Base-by-base conservation (phyloP, 805 yeast species). In the Millerozyma miso region DNA sequence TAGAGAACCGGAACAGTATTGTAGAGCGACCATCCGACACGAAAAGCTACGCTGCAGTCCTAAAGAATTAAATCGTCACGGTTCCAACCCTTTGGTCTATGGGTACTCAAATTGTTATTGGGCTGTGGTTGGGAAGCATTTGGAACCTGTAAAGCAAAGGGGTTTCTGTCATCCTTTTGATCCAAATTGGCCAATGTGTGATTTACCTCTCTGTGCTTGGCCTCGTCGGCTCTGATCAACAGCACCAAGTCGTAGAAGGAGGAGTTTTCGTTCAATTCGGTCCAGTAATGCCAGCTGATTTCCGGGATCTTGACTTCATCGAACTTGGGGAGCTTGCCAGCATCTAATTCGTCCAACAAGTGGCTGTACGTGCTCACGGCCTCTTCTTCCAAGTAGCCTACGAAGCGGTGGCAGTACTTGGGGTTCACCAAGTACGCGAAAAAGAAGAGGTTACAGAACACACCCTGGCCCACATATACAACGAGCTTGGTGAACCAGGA, bases 141-240 rank as follows among this genome's bases (percentile, higher is more conserved):
- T 26, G 68, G 61, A 37, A 77, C 55, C 33, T 77, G 43, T 51
- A 67, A 53, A 4, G 73, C 88, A 59, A 79, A 84, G 12, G 90
- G 90, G 55, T 84, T 84, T 53, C 88, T 71, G 56, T 84, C 88
- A 1, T 37, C 40, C 23, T 61, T 59, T 48, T 70, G 79, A 42
- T 69, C 58, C 52, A 83, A 70, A 53, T 83, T 83, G 10, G 86
- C 89, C 54, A 83, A 73, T 0, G 89, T 84, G 54, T 83, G 90
- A 62, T 83, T 84, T 20, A 84, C 89, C 55, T 84, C 90, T 60
- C 90, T 73, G 56, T 83, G 89, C 58, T 83, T 83, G 34, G 88
- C 83, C 60, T 83, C 90, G 55, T 83, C 90, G 1, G 90, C 90
- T 48, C 89, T 73, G 18, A 84, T 68, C 50, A 80, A 73, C 45